A percentile compares a stretch with the other conserved stretches of the same genome.
Evolutionary conservation across 2,329 filamentous ascomycete genomes (phyloP).

Genomic region (Claviceps capensis): DNA sequence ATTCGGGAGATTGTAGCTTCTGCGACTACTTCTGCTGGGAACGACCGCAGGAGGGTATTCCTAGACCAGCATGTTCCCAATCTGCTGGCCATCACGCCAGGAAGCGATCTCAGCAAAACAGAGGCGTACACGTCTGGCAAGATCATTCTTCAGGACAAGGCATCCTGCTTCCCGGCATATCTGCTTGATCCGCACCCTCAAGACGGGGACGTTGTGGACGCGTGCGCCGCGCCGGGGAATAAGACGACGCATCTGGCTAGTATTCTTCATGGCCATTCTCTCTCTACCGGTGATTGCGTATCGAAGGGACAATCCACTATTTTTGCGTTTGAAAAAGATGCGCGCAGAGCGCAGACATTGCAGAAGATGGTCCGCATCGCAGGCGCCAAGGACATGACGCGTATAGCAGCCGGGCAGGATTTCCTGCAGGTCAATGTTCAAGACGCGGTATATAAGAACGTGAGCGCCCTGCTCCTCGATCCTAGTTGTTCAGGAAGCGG

Average conservation of each 20-base stretch:
- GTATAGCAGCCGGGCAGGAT: slow-evolving; percentile 61
- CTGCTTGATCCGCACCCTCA: slow-evolving; percentile 55
- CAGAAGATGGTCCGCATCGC: slow-evolving; percentile 74
- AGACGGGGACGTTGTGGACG: slow-evolving; percentile 74
- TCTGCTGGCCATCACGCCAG: slow-evolving; percentile 63
- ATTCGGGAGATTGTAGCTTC: slow-evolving; percentile 40
- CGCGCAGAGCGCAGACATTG: slow-evolving; percentile 56
- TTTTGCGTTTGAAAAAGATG: slow-evolving; percentile 69
- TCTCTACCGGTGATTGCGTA: slow-evolving; percentile 1
- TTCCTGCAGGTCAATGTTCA: slow-evolving; percentile 64
- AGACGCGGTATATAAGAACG: slow-evolving; percentile 46
- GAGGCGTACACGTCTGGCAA: slow-evolving; percentile 61
- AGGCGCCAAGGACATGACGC: slow-evolving; percentile 52
- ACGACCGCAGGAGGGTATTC: slow-evolving; percentile 27
- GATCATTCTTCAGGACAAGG: slow-evolving; percentile 90
- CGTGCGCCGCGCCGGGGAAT: slow-evolving; percentile 89
- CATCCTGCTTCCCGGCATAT: slow-evolving; percentile 91
- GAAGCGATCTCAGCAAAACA: slow-evolving; percentile 57
- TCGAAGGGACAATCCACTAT: slow-evolving; percentile 27
- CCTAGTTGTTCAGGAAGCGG: slow-evolving; percentile 94
- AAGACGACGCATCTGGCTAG: slow-evolving; percentile 91
- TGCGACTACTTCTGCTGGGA: too few relatives aligned
- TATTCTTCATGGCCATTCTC: slow-evolving; percentile 39
- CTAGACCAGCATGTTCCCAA: slow-evolving; percentile 76
- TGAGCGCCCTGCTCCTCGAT: slow-evolving; percentile 75